Conservation (phyloP, 2,329 filamentous ascomycete species). For the Fusarium sublunatum region DNA sequence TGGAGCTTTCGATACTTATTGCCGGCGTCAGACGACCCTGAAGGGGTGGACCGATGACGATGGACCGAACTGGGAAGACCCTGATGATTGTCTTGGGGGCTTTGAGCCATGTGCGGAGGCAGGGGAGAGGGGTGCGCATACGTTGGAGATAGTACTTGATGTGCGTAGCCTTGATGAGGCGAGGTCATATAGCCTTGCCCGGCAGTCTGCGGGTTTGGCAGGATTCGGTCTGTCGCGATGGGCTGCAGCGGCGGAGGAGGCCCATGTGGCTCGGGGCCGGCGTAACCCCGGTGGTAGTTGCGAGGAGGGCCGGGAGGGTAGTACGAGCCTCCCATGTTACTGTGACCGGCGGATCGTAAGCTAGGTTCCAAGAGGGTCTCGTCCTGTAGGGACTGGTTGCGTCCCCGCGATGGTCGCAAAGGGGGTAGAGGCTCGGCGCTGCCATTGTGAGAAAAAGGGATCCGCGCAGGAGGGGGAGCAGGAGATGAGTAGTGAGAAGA, state of each 20-base stretch:
- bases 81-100: slow-evolving; percentile 51
- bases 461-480: slow-evolving; percentile 46
- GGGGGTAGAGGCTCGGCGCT: slow-evolving; percentile 54
- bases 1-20: slow-evolving; percentile 68
- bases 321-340: slow-evolving; percentile 44
- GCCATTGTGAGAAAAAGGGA: slow-evolving; percentile 52
- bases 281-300: slow-evolving; percentile 49
- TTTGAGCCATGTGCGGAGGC: slow-evolving; percentile 49
- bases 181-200: slow-evolving; percentile 51
- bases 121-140: slow-evolving; percentile 50
- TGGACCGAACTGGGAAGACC: slow-evolving; percentile 48
- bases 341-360: slow-evolving; percentile 47
- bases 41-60: slow-evolving; percentile 53
- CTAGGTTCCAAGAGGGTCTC: slow-evolving; percentile 49
- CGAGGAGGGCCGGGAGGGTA: slow-evolving; percentile 49
- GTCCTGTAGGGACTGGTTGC: slow-evolving; percentile 51
- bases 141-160: slow-evolving; percentile 53
- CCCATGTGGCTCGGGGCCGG: slow-evolving; percentile 46
- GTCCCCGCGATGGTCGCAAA: slow-evolving; percentile 53
- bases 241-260: slow-evolving; percentile 47
- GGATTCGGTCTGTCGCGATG: slow-evolving; percentile 49
- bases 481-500: slow-evolving; percentile 46
- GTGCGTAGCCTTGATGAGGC: slow-evolving; percentile 48
- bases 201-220: slow-evolving; percentile 51
- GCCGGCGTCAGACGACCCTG: slow-evolving; percentile 53